These are phyloP conservation scores for Soucietia sequanensis DNA, from an alignment of 805 yeast species.

Conservation along the genomic window DNA sequence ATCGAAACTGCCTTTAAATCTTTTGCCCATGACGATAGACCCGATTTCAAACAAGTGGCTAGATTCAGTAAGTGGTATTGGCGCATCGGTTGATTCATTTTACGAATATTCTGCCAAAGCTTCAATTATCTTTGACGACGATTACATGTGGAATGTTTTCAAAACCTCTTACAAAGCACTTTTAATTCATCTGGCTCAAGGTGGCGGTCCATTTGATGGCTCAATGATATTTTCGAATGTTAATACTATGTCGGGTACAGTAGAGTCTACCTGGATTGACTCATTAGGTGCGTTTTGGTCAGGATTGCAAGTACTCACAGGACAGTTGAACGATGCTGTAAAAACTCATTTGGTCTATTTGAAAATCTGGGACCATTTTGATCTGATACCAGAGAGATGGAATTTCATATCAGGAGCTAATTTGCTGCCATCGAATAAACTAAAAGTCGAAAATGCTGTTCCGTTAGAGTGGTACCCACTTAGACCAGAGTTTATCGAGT, in stretches of 20 bases:
- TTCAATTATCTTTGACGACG: slow-evolving; percentile 64
- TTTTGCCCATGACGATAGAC: slow-evolving; percentile 77
- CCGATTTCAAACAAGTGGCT: slow-evolving; percentile 55
- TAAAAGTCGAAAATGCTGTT: slow-evolving; percentile 21
- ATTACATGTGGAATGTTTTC: slow-evolving; percentile 57
- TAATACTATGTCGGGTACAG: slow-evolving; percentile 49
- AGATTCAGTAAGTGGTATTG: slow-evolving; percentile 70
- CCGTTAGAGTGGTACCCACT: slow-evolving; percentile 87
- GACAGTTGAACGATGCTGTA: slow-evolving; percentile 67
- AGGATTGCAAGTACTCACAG: slow-evolving; percentile 77
- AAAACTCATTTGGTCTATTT: slow-evolving; percentile 58
- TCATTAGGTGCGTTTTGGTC: slow-evolving; percentile 86
- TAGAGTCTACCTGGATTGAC: slow-evolving; percentile 72
- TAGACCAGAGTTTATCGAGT: slow-evolving; percentile 89
- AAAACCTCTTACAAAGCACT: slow-evolving; percentile 57
- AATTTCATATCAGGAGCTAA: slow-evolving; percentile 20
- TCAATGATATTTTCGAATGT: slow-evolving; percentile 55
- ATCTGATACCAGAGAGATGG: slow-evolving; percentile 91
- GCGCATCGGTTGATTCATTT: slow-evolving; percentile 90
- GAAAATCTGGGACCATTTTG: slow-evolving; percentile 79
- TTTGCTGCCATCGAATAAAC: neutral
- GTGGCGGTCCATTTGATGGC: slow-evolving; percentile 20
- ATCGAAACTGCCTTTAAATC: slow-evolving; percentile 55
- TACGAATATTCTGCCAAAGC: slow-evolving; percentile 85
- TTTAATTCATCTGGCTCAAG: slow-evolving; percentile 37